A percentile compares a stretch with the other conserved stretches of the same genome.
phyloP scores from a whole-genome alignment of 768 basidiomycete species.

The Tylopilus subfusipes region DNA sequence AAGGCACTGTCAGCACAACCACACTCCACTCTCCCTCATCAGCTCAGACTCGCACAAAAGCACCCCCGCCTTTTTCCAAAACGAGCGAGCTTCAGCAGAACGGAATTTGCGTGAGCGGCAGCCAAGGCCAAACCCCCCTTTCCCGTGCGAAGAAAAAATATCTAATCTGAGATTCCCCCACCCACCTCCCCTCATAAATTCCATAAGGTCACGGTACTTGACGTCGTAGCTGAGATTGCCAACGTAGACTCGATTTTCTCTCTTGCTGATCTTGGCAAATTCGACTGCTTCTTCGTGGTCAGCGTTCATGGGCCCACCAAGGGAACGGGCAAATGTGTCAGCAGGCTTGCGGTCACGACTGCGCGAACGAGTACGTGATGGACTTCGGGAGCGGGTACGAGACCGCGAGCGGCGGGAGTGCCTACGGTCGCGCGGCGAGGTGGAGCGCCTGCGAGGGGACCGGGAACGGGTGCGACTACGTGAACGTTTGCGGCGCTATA shows the following conservation, averaged over 20 bases:
- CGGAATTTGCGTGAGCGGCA: conserved; percentile 31
- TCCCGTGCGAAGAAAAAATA: conserved; percentile 47
- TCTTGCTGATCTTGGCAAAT: conserved; percentile 93
- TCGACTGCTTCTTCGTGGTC: conserved; percentile 92
- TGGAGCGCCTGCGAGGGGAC: conserved; percentile 61
- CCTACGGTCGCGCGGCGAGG: conserved; percentile 54
- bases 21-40: conserved; percentile 35
- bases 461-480: conserved; percentile 66
- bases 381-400: conserved; percentile 59
- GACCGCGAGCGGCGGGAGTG: conserved; percentile 58
- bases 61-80: conserved; percentile 32
- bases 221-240: conserved; percentile 99
- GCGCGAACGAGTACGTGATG: conserved; percentile 46
- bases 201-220: conserved; percentile 98
- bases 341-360: conserved; percentile 59
- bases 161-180: conserved; percentile 69
- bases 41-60: conserved; percentile 34
- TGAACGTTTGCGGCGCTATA: conserved; percentile 65
- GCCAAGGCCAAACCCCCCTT: conserved; percentile 26
- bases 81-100: conserved; percentile 37
- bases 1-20: conserved; percentile 36
- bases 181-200: conserved; percentile 99
- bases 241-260: conserved; percentile 97
- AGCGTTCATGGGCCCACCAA: conserved; percentile 87
- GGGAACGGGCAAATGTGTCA: conserved; percentile 72